Evolutionary conservation across 257 asterid species (phyloP).

Genomic region (Coffea canephora): DNA sequence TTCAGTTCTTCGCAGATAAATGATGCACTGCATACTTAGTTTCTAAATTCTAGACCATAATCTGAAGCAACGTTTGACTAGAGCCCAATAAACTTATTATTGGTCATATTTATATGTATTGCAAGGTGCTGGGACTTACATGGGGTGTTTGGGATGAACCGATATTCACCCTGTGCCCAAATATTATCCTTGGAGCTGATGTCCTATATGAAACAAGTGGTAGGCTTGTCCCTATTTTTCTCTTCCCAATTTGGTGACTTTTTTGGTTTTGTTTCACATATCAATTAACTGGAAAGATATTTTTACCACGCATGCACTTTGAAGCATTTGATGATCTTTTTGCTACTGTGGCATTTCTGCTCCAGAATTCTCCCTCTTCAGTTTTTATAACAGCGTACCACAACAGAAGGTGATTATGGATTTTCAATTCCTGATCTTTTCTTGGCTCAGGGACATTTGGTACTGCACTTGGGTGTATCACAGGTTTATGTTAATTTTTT

Average conservation of each 20-base stretch:
- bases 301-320: slow-evolving; percentile 25
- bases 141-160: slow-evolving; percentile 86
- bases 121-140: slow-evolving; percentile 74
- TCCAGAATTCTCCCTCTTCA: slow-evolving; percentile 61
- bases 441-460: neutral
- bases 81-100: neutral
- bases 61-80: neutral
- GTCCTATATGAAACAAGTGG: slow-evolving; percentile 79
- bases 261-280: slow-evolving; percentile 3
- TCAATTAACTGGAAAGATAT: slow-evolving; percentile 15
- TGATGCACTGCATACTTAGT: neutral
- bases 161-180: slow-evolving; percentile 59
- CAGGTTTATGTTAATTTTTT: neutral
- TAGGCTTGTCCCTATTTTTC: slow-evolving; percentile 19
- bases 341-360: slow-evolving; percentile 72
- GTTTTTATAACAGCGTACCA: slow-evolving; percentile 86
- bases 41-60: neutral
- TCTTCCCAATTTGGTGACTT: neutral
- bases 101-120: neutral
- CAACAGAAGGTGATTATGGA: slow-evolving; percentile 70
- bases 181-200: slow-evolving; percentile 94
- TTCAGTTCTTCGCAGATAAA: neutral
- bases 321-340: slow-evolving; percentile 88
- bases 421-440: slow-evolving; percentile 18
- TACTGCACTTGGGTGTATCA: neutral